Percentiles rank a stretch among this genome's conserved stretches.
phyloP scores from a whole-genome alignment of 2,329 filamentous ascomycete species.

The Colletotrichum sp. region DNA sequence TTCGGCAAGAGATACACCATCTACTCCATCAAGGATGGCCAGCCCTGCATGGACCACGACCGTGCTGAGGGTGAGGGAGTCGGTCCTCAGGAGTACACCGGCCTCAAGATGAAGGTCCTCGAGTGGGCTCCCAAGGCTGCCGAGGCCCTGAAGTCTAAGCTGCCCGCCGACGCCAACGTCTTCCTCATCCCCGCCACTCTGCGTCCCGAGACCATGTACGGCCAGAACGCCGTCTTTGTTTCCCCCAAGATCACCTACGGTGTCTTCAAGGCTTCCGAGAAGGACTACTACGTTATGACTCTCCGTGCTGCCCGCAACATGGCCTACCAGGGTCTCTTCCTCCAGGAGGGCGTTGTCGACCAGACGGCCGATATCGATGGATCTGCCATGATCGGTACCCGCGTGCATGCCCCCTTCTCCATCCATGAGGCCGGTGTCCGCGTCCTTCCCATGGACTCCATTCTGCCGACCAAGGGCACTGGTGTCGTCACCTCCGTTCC shows the following conservation, averaged over 20 bases:
- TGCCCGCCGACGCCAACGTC: conserved; percentile 79
- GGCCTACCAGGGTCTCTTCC: conserved; percentile 90
- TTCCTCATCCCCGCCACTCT: conserved; percentile 93
- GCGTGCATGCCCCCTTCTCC: conserved; percentile 88
- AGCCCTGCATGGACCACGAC: conserved; percentile 55
- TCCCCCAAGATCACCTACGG: conserved; percentile 90
- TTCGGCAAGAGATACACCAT: conserved; percentile 94
- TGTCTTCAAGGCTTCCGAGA: conserved; percentile 78
- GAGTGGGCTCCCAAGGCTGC: conserved; percentile 85
- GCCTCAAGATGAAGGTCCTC: conserved; percentile 87
- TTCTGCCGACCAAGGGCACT: conserved; percentile 92
- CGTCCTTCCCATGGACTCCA: conserved; percentile 93
- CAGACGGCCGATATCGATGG: conserved; percentile 79
- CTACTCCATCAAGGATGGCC: conserved; percentile 74
- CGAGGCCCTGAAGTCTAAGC: conserved; percentile 74
- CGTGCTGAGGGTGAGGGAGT: conserved; percentile 48
- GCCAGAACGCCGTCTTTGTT: conserved; percentile 95
- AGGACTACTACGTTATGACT: conserved; percentile 84
- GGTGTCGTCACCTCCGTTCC: conserved; percentile 96
- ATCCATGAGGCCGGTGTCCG: conserved; percentile 83
- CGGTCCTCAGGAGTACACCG: conserved; percentile 67
- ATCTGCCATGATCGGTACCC: conserved; percentile 83
- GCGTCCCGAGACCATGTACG: conserved; percentile 98
- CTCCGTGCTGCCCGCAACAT: conserved; percentile 92
- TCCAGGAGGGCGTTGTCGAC: conserved; percentile 75